Conservation (phyloP, 805 yeast genomes). For the Yarrowia sp. region DNA sequence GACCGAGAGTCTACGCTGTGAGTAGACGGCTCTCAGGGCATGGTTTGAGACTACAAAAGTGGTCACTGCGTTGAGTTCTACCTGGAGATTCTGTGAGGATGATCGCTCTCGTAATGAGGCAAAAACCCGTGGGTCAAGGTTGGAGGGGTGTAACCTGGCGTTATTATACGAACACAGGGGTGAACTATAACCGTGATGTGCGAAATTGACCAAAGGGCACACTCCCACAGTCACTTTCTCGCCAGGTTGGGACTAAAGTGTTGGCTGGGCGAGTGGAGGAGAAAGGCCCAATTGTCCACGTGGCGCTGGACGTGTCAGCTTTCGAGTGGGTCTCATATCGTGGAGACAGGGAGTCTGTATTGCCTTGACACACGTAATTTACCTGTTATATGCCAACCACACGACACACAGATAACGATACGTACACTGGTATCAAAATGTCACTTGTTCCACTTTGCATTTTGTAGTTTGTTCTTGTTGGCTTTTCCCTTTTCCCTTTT, state of each 20-base stretch:
- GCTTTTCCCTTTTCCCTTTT: background rate
- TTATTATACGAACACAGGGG: constrained; percentile 23
- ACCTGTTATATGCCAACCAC: background rate
- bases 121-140: constrained; percentile 10
- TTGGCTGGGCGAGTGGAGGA: background rate
- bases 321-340: background rate
- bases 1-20: background rate
- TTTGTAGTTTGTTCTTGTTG: background rate
- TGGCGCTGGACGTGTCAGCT: background rate
- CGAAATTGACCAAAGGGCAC: background rate
- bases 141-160: constrained; percentile 13
- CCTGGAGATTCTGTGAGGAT: too few relatives aligned
- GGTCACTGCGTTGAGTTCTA: background rate
- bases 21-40: background rate
- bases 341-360: too few relatives aligned
- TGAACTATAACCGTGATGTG: constrained; percentile 11
- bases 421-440: background rate
- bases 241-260: background rate
- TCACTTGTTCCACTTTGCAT: background rate
- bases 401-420: too few relatives aligned
- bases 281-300: background rate
- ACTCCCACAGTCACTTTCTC: background rate
- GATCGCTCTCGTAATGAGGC: background rate
- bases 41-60: too few relatives aligned
- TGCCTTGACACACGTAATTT: too few relatives aligned